Conservation (phyloP, 345 rosid genomes). For the Ricinus communis region DNA sequence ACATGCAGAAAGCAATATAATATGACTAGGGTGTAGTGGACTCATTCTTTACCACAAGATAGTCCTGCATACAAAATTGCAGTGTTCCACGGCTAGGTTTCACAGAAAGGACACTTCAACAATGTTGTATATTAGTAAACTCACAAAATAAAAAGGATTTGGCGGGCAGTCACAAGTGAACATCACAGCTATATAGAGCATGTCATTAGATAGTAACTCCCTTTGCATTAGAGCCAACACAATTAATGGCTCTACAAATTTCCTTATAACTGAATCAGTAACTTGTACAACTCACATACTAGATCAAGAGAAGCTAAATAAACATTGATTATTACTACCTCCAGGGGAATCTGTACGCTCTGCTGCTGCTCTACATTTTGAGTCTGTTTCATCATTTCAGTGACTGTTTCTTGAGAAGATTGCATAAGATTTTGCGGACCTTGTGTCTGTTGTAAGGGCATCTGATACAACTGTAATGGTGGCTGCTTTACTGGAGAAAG, state of each 20-base stretch:
- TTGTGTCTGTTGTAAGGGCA: constrained; percentile 36
- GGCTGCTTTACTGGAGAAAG: constrained; percentile 38
- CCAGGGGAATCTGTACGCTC: constrained; percentile 34
- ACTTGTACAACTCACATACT: constrained; percentile 5
- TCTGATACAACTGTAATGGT: constrained; percentile 34
- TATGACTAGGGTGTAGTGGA: neutral
- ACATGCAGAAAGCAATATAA: constrained; percentile 12
- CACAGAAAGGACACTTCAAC: neutral
- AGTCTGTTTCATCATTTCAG: constrained; percentile 42
- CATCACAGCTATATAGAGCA: neutral
- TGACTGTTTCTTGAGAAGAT: constrained; percentile 36
- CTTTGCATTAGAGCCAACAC: neutral
- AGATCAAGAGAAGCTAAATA: constrained; percentile 5
- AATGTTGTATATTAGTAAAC: too few relatives aligned
- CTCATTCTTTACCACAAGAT: constrained; percentile 1
- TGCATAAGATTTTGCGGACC: constrained; percentile 44
- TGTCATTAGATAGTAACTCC: neutral
- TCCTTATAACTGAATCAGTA: too few relatives aligned
- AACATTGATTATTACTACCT: constrained; percentile 41
- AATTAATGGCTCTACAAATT: neutral
- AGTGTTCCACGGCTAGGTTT: neutral
- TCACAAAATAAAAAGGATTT: too few relatives aligned
- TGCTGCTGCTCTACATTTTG: constrained; percentile 44
- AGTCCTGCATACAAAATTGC: neutral
- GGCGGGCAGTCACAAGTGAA: neutral